Evolutionary conservation across 164 flowering plant species (phyloP).

Genomic region (Chimonanthus praecox): DNA sequence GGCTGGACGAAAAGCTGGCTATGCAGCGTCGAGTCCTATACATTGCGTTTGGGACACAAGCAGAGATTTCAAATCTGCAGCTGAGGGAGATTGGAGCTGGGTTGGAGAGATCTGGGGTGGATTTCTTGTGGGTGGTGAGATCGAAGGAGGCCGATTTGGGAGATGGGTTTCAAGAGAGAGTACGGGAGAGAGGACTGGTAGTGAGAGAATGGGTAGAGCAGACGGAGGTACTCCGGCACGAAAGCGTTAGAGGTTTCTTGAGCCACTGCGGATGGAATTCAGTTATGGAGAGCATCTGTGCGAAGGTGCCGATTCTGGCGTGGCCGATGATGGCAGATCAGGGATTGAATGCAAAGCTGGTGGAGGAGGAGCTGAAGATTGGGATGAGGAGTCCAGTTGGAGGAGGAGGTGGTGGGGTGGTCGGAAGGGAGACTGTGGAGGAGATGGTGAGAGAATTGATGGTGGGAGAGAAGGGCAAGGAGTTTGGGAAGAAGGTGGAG

Average conservation of each 20-base stretch:
- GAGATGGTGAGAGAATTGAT: conserved; percentile 37
- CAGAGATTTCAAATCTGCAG: conserved; percentile 10
- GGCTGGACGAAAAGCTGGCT: conserved; percentile 11
- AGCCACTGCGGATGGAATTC: conserved; percentile 43
- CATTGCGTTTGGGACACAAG: conserved; percentile 24
- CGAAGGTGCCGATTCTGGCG: conserved; percentile 26
- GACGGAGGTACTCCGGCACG: conserved; percentile 19
- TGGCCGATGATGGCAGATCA: conserved; percentile 34
- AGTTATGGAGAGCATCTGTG: conserved; percentile 24
- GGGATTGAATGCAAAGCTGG: conserved; percentile 22
- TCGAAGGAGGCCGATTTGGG: background rate
- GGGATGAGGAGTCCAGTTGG: conserved; percentile 13
- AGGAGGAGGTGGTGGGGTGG: conserved; percentile 24
- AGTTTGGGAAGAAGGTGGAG: conserved; percentile 34
- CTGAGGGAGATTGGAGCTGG: conserved; percentile 17
- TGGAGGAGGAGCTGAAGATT: conserved; percentile 23
- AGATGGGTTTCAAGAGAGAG: conserved; percentile 17
- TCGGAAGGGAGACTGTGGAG: conserved; percentile 21
- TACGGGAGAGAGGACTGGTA: conserved; percentile 24
- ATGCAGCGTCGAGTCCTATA: conserved; percentile 8
- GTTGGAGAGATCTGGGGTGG: conserved; percentile 12
- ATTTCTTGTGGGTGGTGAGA: conserved; percentile 21
- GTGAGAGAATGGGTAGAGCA: conserved; percentile 31
- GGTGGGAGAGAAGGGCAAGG: conserved; percentile 40
- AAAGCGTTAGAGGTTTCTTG: conserved; percentile 21